Evolutionary conservation across 2,329 filamentous ascomycete species (phyloP).

Genomic region (Waltergamsia citrina): DNA sequence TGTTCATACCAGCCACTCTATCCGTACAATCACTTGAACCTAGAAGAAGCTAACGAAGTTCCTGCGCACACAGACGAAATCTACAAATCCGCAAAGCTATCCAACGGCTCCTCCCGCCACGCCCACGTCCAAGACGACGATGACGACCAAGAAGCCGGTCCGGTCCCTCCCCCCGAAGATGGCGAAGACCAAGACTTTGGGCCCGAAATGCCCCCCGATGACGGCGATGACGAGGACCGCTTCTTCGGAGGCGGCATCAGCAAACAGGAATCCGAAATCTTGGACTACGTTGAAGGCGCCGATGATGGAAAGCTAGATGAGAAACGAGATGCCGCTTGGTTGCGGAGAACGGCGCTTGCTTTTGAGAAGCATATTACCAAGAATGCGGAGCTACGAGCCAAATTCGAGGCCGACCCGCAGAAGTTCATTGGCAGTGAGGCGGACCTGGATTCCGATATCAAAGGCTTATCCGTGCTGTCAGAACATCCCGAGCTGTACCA

Average conservation of each 20-base stretch:
- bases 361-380: conserved; percentile 88
- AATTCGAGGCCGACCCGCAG: conserved; percentile 68
- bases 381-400: conserved; percentile 82
- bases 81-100: conserved; percentile 52
- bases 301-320: conserved; percentile 34
- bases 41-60: no score
- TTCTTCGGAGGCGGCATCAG: conserved; percentile 94
- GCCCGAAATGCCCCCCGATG: conserved; percentile 36
- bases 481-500: conserved; percentile 78
- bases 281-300: conserved; percentile 72
- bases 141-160: conserved; percentile 35
- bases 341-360: conserved; percentile 68
- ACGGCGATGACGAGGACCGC: conserved; percentile 71
- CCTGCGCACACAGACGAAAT: conserved; percentile 37
- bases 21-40: background rate
- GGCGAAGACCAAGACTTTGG: conserved; percentile 30
- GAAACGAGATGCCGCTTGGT: conserved; percentile 75
- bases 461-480: conserved; percentile 73
- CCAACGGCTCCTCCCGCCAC: conserved; percentile 34
- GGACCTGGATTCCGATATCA: conserved; percentile 82
- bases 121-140: conserved; percentile 32
- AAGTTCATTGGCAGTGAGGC: conserved; percentile 83
- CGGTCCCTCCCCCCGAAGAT: conserved; percentile 30
- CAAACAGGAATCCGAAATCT: conserved; percentile 66
- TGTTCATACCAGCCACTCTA: no score